Percentiles rank a stretch among this genome's conserved stretches.
phyloP scores from a whole-genome alignment of 257 asterid species.

The Orobanche coerulescens region DNA sequence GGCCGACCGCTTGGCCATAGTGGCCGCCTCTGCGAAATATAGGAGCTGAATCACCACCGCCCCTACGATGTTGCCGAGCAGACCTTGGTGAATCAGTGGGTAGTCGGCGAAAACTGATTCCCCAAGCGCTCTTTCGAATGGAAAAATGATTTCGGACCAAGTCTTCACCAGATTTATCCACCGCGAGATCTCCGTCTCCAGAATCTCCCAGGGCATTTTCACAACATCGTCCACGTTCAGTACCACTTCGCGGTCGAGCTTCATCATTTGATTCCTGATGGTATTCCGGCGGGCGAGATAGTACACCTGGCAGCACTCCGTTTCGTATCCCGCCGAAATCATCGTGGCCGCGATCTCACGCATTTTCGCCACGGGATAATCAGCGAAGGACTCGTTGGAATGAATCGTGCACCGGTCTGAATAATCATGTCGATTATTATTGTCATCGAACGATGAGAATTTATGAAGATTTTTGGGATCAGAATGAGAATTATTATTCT shows the following conservation, averaged over 20 bases:
- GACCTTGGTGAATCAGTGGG: constrained; percentile 27
- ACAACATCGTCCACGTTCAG: constrained; percentile 62
- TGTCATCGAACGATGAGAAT: constrained; percentile 27
- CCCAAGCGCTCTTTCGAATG: constrained; percentile 48
- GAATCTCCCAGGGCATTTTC: constrained; percentile 56
- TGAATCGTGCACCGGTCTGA: constrained; percentile 16
- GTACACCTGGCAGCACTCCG: constrained; percentile 62
- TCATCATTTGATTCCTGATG: constrained; percentile 39
- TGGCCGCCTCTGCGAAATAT: constrained; percentile 67
- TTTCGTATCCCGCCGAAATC: constrained; percentile 68
- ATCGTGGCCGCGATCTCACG: constrained; percentile 43
- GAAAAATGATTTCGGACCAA: constrained; percentile 43
- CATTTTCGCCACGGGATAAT: constrained; percentile 43
- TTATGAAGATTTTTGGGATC: constrained; percentile 7
- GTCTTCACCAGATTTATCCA: constrained; percentile 52
- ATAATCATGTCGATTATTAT: constrained; percentile 13
- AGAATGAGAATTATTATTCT: background rate
- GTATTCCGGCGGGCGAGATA: constrained; percentile 50
- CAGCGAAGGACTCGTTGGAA: constrained; percentile 22
- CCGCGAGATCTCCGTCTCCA: constrained; percentile 56
- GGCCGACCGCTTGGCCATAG: constrained; percentile 60
- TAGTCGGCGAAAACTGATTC: constrained; percentile 41
- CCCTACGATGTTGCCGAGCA: constrained; percentile 47
- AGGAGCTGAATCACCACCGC: constrained; percentile 61
- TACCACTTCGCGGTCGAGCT: constrained; percentile 46